Base-by-base conservation (phyloP, 225 moss, liverwort and hornwort species). In the Lunularia cruciata region DNA sequence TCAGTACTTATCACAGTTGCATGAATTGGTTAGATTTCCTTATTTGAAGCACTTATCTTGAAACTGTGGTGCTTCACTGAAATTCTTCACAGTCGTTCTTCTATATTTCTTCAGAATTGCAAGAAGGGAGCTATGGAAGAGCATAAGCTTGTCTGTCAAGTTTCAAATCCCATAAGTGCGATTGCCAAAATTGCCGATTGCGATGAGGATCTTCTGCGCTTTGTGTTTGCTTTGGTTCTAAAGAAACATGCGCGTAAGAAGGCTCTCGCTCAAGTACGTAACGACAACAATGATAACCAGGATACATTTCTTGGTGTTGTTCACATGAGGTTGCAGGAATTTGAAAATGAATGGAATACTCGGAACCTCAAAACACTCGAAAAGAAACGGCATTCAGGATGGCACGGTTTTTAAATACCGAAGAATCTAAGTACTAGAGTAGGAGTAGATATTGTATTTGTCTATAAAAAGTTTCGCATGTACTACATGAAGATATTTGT, bases 181-280 rank as follows among this genome's bases (percentile, higher is more conserved):
- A 76, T 82, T 74, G 88, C 90, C 20, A 82, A 72, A 65, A 60
- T 72, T 69, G 71, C 86, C 6, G 86, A 88, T 69, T 93, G 92
- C 36, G 90, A 93, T 33, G 88, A 88, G 68, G 92, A 93, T 66
- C 84, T 90, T 27, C 74, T 93, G 42, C 88, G 77, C 28, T 81
- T 90, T 20, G 84, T 93, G 66, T 67, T 90, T 70, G 75, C 80
- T 34, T 78, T 93, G 64, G 51, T 67, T 8, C 51, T 67, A 12
- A 67, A 67, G 67, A 35, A 51, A 67, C 52, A 47, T 34, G 6
- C 20, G 36, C 34, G 35, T 15, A 49, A 42, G 15, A 67, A 22
- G 5, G 33, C 20, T 20, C 22, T 13, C 9, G 47, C 30, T 35
- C 25, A 33, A 35, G 67, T 67, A 49, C 22, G 49, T 48, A 52